Conservation (phyloP, 2,329 filamentous ascomycete genomes). For the Talaromyces marneffei region DNA sequence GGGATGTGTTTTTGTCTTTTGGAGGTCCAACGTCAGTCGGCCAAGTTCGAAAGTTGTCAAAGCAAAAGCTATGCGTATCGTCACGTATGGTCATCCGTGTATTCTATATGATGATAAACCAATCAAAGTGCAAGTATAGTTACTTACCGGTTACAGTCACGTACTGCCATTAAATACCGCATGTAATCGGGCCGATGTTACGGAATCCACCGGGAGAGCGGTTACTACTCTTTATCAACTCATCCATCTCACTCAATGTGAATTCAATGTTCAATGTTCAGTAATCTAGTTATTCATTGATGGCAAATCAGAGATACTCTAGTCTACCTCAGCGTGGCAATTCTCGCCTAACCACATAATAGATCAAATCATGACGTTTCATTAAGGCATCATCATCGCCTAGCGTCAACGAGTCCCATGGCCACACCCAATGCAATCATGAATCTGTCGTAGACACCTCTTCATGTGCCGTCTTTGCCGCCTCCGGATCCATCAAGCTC, state of each 20-base stretch:
- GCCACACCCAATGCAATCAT: neutral
- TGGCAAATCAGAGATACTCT: neutral
- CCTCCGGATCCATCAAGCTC: conserved; percentile 29
- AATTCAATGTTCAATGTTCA: neutral
- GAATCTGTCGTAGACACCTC: conserved; percentile 6
- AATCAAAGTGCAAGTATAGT: neutral
- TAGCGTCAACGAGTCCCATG: neutral
- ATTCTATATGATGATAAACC: neutral
- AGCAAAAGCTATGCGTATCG: conserved; percentile 15
- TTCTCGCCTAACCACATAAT: neutral
- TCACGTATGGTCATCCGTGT: conserved; percentile 12
- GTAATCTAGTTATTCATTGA: neutral
- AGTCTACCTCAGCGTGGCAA: neutral
- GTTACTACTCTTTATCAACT: too few relatives aligned
- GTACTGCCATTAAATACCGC: conserved; percentile 3
- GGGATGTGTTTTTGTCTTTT: conserved; percentile 6
- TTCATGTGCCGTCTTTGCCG: conserved; percentile 19
- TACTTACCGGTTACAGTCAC: neutral
- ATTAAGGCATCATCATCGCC: neutral
- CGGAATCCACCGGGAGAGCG: conserved; percentile 13
- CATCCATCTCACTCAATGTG: too few relatives aligned
- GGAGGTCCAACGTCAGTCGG: conserved; percentile 7
- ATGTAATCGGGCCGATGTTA: conserved; percentile 12
- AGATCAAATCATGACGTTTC: neutral
- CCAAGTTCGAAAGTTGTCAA: conserved; percentile 4